Evolutionary conservation across 2,329 filamentous ascomycete species (phyloP).

Genomic region (Ilyonectria sp.): DNA sequence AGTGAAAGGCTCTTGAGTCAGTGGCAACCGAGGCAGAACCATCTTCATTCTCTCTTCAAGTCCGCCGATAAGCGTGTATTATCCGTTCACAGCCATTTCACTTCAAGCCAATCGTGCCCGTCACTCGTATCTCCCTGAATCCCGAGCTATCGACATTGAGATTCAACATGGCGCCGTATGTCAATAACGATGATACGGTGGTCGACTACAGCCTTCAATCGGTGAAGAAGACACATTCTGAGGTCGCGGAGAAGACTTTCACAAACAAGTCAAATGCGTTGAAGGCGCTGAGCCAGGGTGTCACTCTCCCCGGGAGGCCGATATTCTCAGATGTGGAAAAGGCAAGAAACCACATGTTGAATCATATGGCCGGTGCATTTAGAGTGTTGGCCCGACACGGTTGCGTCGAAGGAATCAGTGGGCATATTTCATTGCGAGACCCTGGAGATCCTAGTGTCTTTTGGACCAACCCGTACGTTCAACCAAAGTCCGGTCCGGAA

Average conservation of each 20-base stretch:
- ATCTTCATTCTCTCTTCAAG: slow-evolving; percentile 5
- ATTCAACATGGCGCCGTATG: slow-evolving; percentile 5
- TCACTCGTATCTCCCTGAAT: background rate
- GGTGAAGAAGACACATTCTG: background rate
- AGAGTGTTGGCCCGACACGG: slow-evolving; percentile 75
- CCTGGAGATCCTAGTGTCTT: slow-evolving; percentile 71
- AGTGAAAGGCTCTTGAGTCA: background rate
- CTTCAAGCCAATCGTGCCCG: background rate
- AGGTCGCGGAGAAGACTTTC: background rate
- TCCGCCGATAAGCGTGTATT: slow-evolving; percentile 3
- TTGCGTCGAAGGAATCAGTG: slow-evolving; percentile 77
- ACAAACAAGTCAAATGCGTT: slow-evolving; percentile 9
- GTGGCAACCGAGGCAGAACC: background rate
- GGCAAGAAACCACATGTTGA: slow-evolving; percentile 51
- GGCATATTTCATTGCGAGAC: slow-evolving; percentile 76
- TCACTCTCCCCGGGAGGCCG: slow-evolving; percentile 9
- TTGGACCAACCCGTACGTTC: slow-evolving; percentile 63
- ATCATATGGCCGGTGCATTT: slow-evolving; percentile 76
- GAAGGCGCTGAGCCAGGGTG: slow-evolving; percentile 11
- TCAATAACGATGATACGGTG: background rate
- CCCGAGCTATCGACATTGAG: background rate
- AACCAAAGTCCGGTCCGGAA: background rate
- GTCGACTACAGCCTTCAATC: background rate
- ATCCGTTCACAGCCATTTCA: background rate
- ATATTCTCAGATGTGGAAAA: slow-evolving; percentile 6